Conservation (phyloP, 2,329 filamentous ascomycete genomes). For the Alternaria sp. region DNA sequence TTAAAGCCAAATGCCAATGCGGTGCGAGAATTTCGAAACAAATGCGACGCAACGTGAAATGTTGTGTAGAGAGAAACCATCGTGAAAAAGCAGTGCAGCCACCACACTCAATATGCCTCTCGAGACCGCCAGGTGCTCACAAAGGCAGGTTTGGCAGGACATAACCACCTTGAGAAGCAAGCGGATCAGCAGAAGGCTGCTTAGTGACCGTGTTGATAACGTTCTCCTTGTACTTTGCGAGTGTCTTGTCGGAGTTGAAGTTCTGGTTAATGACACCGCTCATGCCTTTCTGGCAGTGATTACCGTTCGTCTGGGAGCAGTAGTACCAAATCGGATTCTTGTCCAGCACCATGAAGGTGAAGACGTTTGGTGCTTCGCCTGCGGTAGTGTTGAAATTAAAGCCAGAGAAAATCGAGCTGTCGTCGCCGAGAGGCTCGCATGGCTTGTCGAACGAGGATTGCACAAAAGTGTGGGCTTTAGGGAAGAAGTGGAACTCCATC, state of each 20-base stretch:
- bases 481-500: slow-evolving; percentile 61
- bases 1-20: background rate
- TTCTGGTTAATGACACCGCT: slow-evolving; percentile 72
- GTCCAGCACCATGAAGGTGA: slow-evolving; percentile 71
- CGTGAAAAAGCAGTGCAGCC: background rate
- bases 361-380: slow-evolving; percentile 57
- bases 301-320: slow-evolving; percentile 69
- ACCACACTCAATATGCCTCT: background rate
- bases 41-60: background rate
- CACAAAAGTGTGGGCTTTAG: slow-evolving; percentile 75
- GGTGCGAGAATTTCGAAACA: background rate
- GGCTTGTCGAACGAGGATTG: slow-evolving; percentile 77
- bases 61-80: background rate
- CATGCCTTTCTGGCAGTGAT: slow-evolving; percentile 78
- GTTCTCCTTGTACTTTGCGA: slow-evolving; percentile 42
- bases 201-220: slow-evolving; percentile 32
- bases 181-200: slow-evolving; percentile 31
- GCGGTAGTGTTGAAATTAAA: slow-evolving; percentile 64
- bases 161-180: slow-evolving; percentile 32
- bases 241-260: slow-evolving; percentile 38
- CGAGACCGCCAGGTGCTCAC: slow-evolving; percentile 14
- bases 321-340: slow-evolving; percentile 80
- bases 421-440: slow-evolving; percentile 66
- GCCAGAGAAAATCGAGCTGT: slow-evolving; percentile 66
- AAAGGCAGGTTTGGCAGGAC: slow-evolving; percentile 39